A percentile compares a stretch with the other conserved stretches of the same genome.
Evolutionary conservation across 192 early-diverging fungal genomes (phyloP).

Genomic region (Gigaspora rosea): DNA sequence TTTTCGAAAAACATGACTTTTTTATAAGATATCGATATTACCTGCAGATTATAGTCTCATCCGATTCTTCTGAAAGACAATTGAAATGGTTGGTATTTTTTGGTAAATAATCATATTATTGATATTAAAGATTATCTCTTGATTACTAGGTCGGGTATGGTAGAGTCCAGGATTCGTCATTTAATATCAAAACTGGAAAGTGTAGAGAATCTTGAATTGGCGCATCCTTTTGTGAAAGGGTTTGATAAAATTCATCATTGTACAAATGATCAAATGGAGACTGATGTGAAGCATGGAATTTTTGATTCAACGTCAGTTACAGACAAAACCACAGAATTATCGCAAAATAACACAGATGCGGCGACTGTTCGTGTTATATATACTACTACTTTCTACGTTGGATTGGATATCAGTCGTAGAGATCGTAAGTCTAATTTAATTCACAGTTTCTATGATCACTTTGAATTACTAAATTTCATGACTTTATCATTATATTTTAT

Average conservation of each 20-base stretch:
- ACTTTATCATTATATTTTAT: constrained; percentile 21
- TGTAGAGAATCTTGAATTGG: constrained; percentile 69
- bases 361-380: constrained; percentile 47
- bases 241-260: constrained; percentile 71
- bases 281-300: constrained; percentile 68
- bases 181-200: constrained; percentile 80
- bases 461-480: neutral
- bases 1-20: constrained; percentile 90
- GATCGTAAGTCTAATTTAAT: constrained; percentile 44
- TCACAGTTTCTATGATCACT: neutral
- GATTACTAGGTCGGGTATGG: constrained; percentile 73
- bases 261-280: constrained; percentile 64
- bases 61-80: constrained; percentile 71
- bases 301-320: constrained; percentile 46
- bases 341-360: constrained; percentile 36
- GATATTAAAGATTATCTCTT: neutral
- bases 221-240: constrained; percentile 91
- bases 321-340: constrained; percentile 25
- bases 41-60: constrained; percentile 83
- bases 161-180: constrained; percentile 90
- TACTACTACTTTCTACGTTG: constrained; percentile 90
- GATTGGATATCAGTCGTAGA: constrained; percentile 67
- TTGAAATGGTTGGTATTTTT: constrained; percentile 60
- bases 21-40: constrained; percentile 88
- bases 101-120: neutral